Evolutionary conservation across 495 filamentous ascomycete genomes (phyloP), one percentile per base, ranked within the genome.

Genomic region (Penicillium macrosclerotiorum): DNA sequence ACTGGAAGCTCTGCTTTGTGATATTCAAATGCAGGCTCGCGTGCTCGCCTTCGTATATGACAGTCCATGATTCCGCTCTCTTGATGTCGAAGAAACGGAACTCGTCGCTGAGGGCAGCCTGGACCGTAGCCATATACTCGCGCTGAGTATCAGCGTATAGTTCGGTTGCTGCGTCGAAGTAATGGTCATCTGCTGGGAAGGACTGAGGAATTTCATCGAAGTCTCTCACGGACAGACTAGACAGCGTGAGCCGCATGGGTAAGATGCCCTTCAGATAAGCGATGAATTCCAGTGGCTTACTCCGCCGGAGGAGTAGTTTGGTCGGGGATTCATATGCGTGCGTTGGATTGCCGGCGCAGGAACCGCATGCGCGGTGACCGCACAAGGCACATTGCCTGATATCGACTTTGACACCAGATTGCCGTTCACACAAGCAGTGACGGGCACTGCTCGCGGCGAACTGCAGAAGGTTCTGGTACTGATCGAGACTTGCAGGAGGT

Each of bases 341-440:
- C 8, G 52, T 43, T 4, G 84, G 84, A 26, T 79, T 78, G 4
- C 77, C 77, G 7, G 65, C 72, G 46, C 82, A 85, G 18, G 64
- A 64, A 1, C 60, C 52, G 54, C 83, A 86, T 9, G 72, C 69
- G 6, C 78, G 81, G 53, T 84, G 77, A 0, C 49, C 57, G 49
- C 84, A 88, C 17, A 71, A 49, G 3, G 48, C 50, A 47, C 84
- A 88, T 40, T 52, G 33, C n/a, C 69, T 54, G 22, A 86, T 64
- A 8, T 45, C 47, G 4, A 44, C 31, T 9, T 63, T 64, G 11
- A 73, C 60, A 1, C 54, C 45, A n/a, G 59, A 59, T 35, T 71
- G 67, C 17, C 75, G 71, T 58, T 86, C 84, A 44, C 84, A 88
- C 31, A 60, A 49, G 47, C 84, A 88, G 12, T 75, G 62, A 11